phyloP scores from a whole-genome alignment of 2,329 filamentous ascomycete species.

The Akanthomyces uredinophilus region DNA sequence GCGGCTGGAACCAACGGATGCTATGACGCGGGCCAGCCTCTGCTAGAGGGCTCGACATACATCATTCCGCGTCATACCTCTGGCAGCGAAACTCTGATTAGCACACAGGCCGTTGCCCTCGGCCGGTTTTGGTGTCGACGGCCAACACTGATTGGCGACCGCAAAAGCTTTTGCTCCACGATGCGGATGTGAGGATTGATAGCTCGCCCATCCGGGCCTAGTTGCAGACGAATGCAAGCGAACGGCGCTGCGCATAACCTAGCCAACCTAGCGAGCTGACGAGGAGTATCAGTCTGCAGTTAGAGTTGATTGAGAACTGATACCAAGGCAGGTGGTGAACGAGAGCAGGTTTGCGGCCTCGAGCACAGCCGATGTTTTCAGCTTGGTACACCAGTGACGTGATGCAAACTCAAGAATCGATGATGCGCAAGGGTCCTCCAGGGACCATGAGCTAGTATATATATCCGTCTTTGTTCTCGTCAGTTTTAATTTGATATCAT shows the following conservation, averaged over 20 bases:
- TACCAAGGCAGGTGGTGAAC: background rate
- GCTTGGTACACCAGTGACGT: slow-evolving; percentile 5
- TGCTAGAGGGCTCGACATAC: background rate
- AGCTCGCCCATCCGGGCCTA: background rate
- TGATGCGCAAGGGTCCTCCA: background rate
- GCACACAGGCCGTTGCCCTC: background rate
- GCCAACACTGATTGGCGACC: background rate
- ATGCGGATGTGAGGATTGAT: background rate
- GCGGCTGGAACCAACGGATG: background rate
- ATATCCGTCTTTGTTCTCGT: background rate
- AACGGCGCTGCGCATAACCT: background rate
- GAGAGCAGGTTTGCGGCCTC: background rate
- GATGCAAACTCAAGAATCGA: background rate
- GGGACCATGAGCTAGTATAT: background rate
- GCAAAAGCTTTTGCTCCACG: background rate
- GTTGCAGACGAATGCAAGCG: background rate
- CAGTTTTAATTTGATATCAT: background rate
- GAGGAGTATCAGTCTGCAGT: background rate
- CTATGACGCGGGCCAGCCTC: background rate
- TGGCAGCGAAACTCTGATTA: background rate
- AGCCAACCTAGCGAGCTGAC: too few relatives aligned
- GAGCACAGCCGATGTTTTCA: background rate
- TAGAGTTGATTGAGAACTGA: background rate
- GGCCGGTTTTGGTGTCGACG: background rate
- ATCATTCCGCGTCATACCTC: background rate